phyloP scores from a whole-genome alignment of 306 rosid species.

The Trifolium subterraneum region DNA sequence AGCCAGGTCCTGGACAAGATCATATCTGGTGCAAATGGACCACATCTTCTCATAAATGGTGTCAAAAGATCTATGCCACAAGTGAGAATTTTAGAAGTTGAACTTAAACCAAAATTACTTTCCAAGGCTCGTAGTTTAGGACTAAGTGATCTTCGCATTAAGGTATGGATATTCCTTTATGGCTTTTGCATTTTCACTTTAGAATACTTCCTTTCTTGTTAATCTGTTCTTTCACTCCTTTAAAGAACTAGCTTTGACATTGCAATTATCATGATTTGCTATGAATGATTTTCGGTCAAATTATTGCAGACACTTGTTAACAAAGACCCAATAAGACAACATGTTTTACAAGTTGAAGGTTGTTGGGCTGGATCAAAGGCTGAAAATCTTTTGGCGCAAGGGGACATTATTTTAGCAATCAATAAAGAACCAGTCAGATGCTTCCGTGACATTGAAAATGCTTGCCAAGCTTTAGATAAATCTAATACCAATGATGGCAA shows the following conservation, averaged over 20 bases:
- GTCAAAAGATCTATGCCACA: slow-evolving; percentile 91
- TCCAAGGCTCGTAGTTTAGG: slow-evolving; percentile 97
- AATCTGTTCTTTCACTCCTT: no score
- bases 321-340: slow-evolving; percentile 87
- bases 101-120: slow-evolving; percentile 89
- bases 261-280: slow-evolving; percentile 26
- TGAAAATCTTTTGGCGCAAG: slow-evolving; percentile 88
- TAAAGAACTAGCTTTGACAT: slow-evolving; percentile 25
- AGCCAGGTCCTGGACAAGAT: slow-evolving; percentile 91
- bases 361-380: slow-evolving; percentile 96
- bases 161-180: slow-evolving; percentile 56
- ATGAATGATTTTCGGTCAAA: slow-evolving; percentile 27
- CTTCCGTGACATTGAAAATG: slow-evolving; percentile 82
- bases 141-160: slow-evolving; percentile 82
- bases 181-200: slow-evolving; percentile 24
- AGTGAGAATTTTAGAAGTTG: slow-evolving; percentile 88
- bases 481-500: slow-evolving; percentile 53
- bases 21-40: slow-evolving; percentile 73
- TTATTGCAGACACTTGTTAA: slow-evolving; percentile 77
- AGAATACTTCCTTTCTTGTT: slow-evolving; percentile 17
- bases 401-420: slow-evolving; percentile 95
- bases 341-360: slow-evolving; percentile 92
- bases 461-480: slow-evolving; percentile 78
- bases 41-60: slow-evolving; percentile 83
- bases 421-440: slow-evolving; percentile 95